Conservation (phyloP, 805 yeast species). For the Candida qinlingensis region DNA sequence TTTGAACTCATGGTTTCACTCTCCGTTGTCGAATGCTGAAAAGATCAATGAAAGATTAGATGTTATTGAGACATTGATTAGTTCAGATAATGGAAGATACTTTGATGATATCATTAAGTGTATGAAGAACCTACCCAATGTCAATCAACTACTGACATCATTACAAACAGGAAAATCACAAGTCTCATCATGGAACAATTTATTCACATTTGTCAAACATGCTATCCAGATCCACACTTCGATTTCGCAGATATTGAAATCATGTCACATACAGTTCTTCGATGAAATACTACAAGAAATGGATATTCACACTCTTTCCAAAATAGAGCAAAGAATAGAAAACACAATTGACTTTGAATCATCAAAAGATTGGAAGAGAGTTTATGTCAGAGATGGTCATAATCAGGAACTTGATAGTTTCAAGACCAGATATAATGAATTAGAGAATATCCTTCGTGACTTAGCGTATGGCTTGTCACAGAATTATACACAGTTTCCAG, state of each 20-base stretch:
- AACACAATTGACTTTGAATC: slow-evolving; percentile 32
- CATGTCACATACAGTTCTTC: slow-evolving; percentile 10
- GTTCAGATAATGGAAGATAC: slow-evolving; percentile 15
- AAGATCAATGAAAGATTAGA: slow-evolving; percentile 27
- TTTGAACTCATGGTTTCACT: slow-evolving; percentile 29
- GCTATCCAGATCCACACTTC: slow-evolving; percentile 14
- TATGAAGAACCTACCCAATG: slow-evolving; percentile 28
- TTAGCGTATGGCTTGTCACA: slow-evolving; percentile 18
- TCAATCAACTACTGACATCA: slow-evolving; percentile 19
- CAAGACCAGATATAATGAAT: slow-evolving; percentile 15
- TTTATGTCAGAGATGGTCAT: slow-evolving; percentile 28
- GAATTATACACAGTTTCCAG: slow-evolving; percentile 1
- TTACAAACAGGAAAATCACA: slow-evolving; percentile 24
- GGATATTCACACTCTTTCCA: slow-evolving; percentile 7
- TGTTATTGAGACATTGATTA: slow-evolving; percentile 23
- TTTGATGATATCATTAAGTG: slow-evolving; percentile 18
- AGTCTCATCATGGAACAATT: slow-evolving; percentile 26
- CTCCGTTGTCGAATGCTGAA: slow-evolving; percentile 28
- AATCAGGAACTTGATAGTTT: slow-evolving; percentile 22
- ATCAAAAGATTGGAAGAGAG: slow-evolving; percentile 25
- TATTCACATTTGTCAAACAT: slow-evolving; percentile 22
- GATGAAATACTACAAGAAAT: slow-evolving; percentile 11
- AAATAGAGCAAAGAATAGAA: slow-evolving; percentile 19
- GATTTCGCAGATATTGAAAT: neutral
- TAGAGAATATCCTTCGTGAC: slow-evolving; percentile 27